Evolutionary conservation across 2,329 filamentous ascomycete species (phyloP), one percentile per base, ranked within the genome.

Genomic region (Colletotrichum camelliae): DNA sequence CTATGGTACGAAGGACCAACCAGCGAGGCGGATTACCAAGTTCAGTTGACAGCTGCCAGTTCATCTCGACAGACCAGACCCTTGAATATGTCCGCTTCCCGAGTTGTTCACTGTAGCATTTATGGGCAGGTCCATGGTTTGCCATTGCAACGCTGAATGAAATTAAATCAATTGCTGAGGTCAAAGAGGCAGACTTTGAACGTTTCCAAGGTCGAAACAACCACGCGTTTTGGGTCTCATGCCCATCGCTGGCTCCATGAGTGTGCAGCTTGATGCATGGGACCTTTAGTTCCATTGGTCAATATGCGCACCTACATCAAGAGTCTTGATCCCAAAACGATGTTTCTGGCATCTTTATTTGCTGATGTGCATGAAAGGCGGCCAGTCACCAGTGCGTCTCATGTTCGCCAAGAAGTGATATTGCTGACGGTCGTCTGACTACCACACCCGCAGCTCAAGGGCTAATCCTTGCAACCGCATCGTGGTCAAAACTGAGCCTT

Each of bases 121-220:
- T 21, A 5, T n/a, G 43, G 10, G 43, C 10, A 4, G n/a, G 7
- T 48, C 1, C 0, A 1, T 21, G n/a, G 0, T 1, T 48, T 12
- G n/a, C n/a, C 1, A 21, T 21, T 4, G 43, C 43, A 48, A 8
- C 31, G 31, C 3, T 33, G 9, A 33, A 33, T 33, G 31, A 9
- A 1, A 33, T 7, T 3, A 9, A 33, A 10, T 9, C 31, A 33
- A 33, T 33, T 33, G 7, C 9, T 33, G 3, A 33, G 31, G 31
- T 8, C 6, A 33, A 33, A 7, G 31, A 33, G 31, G 9, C 31
- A 33, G 7, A 7, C 7, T 29, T 7, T 29, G 4, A 29, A 29
- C 27, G 4, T 7, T 29, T 4, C 7, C 27, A 5, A 33, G 31
- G 3, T 33, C 9, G 31, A 10, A 9, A 9, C 31, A 8, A 10